phyloP scores from a whole-genome alignment of 768 basidiomycete genomes.

The Suillus luteus region DNA sequence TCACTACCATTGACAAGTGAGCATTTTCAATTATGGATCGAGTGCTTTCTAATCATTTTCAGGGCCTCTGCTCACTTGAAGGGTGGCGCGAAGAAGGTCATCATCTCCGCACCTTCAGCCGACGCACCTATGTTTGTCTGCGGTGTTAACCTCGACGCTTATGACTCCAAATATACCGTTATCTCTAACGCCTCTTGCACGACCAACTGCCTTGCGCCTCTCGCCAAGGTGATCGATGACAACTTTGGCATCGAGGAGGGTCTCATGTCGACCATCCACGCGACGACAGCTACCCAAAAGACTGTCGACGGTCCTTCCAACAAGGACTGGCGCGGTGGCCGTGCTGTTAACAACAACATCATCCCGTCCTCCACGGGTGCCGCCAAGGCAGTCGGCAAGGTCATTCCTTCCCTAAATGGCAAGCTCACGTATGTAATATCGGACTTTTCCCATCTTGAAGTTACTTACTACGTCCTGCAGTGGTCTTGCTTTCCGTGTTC shows the following conservation, averaged over 20 bases:
- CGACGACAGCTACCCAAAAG: slow-evolving; percentile 95
- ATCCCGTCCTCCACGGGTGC: slow-evolving; percentile 99
- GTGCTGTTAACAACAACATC: slow-evolving; percentile 96
- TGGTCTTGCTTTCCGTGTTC: slow-evolving; percentile 96
- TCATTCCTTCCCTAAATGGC: slow-evolving; percentile 94
- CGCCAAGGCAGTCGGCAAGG: slow-evolving; percentile 98
- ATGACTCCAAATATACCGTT: slow-evolving; percentile 87
- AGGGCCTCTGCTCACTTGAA: slow-evolving; percentile 92
- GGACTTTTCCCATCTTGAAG: slow-evolving; percentile 3
- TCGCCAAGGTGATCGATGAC: slow-evolving; percentile 98
- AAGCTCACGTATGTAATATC: slow-evolving; percentile 84
- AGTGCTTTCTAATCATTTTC: slow-evolving; percentile 9
- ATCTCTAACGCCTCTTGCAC: slow-evolving; percentile 99
- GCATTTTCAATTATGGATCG: slow-evolving; percentile 16
- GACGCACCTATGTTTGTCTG: slow-evolving; percentile 94
- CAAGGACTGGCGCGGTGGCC: slow-evolving; percentile 98
- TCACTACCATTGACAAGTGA: slow-evolving; percentile 92
- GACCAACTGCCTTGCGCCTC: slow-evolving; percentile 99
- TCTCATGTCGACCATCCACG: slow-evolving; percentile 98
- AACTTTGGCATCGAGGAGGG: slow-evolving; percentile 96
- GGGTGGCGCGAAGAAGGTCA: slow-evolving; percentile 99
- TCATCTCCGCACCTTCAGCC: slow-evolving; percentile 98
- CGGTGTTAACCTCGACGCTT: slow-evolving; percentile 93
- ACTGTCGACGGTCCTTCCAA: slow-evolving; percentile 91
- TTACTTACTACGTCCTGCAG: slow-evolving; percentile 37